Evolutionary conservation across 495 filamentous ascomycete genomes (phyloP).

Genomic region (Trichoderma virens): DNA sequence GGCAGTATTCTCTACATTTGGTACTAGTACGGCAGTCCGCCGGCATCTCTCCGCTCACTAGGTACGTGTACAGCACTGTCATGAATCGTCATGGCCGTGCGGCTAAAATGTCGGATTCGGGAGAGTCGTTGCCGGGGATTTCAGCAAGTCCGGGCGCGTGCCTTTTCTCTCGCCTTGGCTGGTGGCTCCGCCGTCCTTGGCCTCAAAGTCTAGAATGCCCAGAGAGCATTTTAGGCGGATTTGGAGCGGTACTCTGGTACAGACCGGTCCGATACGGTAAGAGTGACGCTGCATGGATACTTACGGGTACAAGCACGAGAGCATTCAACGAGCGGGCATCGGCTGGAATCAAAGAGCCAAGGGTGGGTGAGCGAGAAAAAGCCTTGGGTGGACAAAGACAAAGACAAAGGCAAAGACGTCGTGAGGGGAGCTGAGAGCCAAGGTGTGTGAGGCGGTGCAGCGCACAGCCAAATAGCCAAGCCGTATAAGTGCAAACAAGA

Average conservation of each 20-base stretch:
- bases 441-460: neutral
- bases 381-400: no score
- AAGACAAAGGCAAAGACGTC: no score
- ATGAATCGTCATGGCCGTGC: neutral
- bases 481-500: no score
- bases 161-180: neutral
- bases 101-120: neutral
- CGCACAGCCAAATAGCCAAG: neutral
- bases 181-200: neutral
- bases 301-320: no score
- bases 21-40: no score
- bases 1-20: no score
- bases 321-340: no score
- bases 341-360: neutral
- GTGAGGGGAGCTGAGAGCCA: no score
- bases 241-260: neutral
- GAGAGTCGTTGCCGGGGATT: neutral
- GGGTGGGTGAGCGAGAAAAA: neutral
- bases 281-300: no score
- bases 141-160: neutral
- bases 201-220: neutral
- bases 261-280: neutral
- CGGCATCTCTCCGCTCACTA: no score
- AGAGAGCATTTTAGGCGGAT: neutral
- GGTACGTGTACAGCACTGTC: neutral